phyloP scores from a whole-genome alignment of 148 eudicot species.

The Silene uniflora region DNA sequence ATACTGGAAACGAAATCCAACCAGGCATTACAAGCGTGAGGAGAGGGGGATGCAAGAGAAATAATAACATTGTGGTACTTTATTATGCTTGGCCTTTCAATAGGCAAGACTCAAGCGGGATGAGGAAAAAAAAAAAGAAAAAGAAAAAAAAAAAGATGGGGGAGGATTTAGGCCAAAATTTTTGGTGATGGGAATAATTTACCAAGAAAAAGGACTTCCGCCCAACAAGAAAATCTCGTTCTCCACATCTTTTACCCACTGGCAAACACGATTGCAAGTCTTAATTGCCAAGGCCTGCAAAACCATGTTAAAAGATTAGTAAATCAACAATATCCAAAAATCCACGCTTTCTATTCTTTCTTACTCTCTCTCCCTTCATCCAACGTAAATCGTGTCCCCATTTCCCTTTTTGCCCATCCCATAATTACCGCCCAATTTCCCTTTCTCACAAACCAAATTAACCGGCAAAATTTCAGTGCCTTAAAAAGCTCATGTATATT shows the following conservation, averaged over 20 bases:
- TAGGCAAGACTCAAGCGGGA: neutral
- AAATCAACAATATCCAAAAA: neutral
- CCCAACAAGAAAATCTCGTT: conserved; percentile 87
- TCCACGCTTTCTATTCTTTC: neutral
- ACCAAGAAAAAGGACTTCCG: conserved; percentile 92
- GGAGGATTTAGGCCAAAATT: neutral
- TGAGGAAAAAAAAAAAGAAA: neutral
- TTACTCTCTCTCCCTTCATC: neutral
- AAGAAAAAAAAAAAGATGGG: neutral
- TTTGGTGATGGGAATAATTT: conserved; percentile 26
- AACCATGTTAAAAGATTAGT: neutral
- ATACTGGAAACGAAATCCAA: conserved; percentile 22
- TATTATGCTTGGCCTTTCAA: neutral
- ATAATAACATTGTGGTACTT: neutral
- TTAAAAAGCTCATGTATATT: neutral
- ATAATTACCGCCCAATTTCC: neutral
- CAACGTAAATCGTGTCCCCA: neutral
- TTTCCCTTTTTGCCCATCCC: neutral
- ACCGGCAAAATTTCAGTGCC: neutral
- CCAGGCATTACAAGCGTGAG: conserved; percentile 16
- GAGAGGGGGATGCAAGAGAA: neutral
- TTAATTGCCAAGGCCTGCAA: conserved; percentile 91
- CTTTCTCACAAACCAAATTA: neutral
- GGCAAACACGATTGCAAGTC: conserved; percentile 88
- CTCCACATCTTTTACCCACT: conserved; percentile 96